Conservation (phyloP, 2,329 filamentous ascomycete species). For the Curvularia spicifera region DNA sequence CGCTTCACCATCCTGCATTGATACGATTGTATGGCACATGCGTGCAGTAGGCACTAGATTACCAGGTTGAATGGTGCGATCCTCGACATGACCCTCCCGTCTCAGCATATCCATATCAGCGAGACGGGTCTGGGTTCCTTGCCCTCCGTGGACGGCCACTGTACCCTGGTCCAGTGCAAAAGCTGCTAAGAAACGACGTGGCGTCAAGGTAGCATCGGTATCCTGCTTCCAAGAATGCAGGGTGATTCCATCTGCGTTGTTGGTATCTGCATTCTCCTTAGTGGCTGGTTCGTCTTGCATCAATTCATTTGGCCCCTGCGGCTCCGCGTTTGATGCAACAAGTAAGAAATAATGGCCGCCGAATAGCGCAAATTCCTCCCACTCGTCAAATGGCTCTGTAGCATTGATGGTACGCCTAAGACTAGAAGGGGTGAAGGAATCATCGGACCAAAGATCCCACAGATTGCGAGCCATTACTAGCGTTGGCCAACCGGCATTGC, state of each 20-base stretch:
- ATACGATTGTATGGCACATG: conserved; percentile 80
- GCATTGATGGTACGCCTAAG: conserved; percentile 69
- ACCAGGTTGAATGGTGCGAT: conserved; percentile 28
- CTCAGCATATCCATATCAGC: conserved; percentile 52
- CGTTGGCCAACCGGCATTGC: conserved; percentile 68
- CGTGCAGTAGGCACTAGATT: conserved; percentile 49
- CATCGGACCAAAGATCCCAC: conserved; percentile 82
- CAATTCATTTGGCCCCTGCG: conserved; percentile 19
- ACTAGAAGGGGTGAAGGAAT: conserved; percentile 65
- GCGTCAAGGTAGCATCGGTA: conserved; percentile 23
- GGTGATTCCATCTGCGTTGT: conserved; percentile 21
- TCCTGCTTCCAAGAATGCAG: conserved; percentile 23
- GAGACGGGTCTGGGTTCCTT: conserved; percentile 57
- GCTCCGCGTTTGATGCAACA: conserved; percentile 60
- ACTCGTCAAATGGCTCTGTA: conserved; percentile 89
- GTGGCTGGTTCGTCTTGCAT: conserved; percentile 9
- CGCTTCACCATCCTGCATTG: conserved; percentile 63
- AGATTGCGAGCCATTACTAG: conserved; percentile 68
- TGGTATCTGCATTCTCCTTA: conserved; percentile 6
- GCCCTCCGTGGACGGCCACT: conserved; percentile 54
- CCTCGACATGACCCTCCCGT: conserved; percentile 35
- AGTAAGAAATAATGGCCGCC: conserved; percentile 84
- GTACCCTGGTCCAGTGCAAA: conserved; percentile 40
- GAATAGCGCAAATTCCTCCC: conserved; percentile 92
- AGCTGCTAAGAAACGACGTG: conserved; percentile 51